These are phyloP conservation scores for Suhomyces panamericanus DNA, from an alignment of 1,139 yeast species.

Conservation along the genomic window DNA sequence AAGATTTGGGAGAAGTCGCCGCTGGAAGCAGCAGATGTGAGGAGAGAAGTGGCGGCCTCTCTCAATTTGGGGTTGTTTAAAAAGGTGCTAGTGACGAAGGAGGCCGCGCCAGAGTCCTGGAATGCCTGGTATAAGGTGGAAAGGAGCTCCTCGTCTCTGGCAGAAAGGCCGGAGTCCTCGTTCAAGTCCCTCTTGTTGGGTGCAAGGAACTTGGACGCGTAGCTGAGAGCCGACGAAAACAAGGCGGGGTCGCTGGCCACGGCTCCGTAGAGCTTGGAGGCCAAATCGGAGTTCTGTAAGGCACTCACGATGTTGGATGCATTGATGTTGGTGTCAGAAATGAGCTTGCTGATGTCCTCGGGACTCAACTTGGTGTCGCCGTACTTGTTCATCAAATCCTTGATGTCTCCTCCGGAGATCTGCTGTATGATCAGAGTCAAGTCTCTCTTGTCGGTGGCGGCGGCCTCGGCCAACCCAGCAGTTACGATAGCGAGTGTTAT, in stretches of 20 bases:
- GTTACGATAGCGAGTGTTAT: slow-evolving; percentile 18
- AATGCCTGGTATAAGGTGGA: slow-evolving; percentile 24
- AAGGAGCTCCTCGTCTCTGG: slow-evolving; percentile 25
- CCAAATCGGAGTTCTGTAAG: slow-evolving; percentile 21
- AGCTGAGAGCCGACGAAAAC: slow-evolving; percentile 18
- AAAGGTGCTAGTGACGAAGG: slow-evolving; percentile 23
- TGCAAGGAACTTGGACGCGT: slow-evolving; percentile 21
- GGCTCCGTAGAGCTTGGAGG: slow-evolving; percentile 23
- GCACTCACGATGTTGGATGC: slow-evolving; percentile 19
- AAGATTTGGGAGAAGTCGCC: slow-evolving; percentile 25
- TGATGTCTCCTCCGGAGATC: slow-evolving; percentile 18
- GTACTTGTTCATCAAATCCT: slow-evolving; percentile 20
- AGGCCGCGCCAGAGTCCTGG: slow-evolving; percentile 25
- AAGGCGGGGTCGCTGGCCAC: slow-evolving; percentile 27
- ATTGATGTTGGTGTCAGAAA: slow-evolving; percentile 22
- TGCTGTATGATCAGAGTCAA: slow-evolving; percentile 6
- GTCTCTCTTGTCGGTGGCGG: slow-evolving; percentile 7
- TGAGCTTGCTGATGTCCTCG: slow-evolving; percentile 13
- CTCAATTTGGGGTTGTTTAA: slow-evolving; percentile 24
- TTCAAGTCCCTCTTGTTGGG: slow-evolving; percentile 6
- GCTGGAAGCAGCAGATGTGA: slow-evolving; percentile 18
- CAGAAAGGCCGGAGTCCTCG: slow-evolving; percentile 6
- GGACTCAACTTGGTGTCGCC: slow-evolving; percentile 13
- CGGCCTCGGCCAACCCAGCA: slow-evolving; percentile 15
- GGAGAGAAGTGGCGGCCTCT: slow-evolving; percentile 22